Conservation (phyloP, 2,329 filamentous ascomycete genomes). For the Penicillium sp. region DNA sequence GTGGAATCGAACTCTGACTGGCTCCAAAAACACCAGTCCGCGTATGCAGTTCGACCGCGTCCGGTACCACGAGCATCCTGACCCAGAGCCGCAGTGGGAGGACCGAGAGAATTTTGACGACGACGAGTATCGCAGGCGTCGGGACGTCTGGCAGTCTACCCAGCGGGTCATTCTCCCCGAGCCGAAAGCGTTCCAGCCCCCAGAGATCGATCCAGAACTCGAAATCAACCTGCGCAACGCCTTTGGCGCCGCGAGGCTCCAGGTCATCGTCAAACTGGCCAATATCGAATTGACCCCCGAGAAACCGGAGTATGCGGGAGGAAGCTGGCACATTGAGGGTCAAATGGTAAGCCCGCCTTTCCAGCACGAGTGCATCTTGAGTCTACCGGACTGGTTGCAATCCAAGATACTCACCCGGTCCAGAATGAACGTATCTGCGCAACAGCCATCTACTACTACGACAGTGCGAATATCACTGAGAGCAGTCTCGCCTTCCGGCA, state of each 20-base stretch:
- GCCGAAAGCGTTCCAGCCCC: slow-evolving; percentile 9
- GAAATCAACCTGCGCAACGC: slow-evolving; percentile 21
- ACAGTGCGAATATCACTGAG: slow-evolving; percentile 58
- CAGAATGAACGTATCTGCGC: slow-evolving; percentile 61
- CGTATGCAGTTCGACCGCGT: background rate
- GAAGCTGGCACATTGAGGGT: slow-evolving; percentile 48
- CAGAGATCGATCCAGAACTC: background rate
- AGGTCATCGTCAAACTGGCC: slow-evolving; percentile 60
- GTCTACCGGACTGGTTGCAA: background rate
- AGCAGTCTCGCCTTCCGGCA: slow-evolving; percentile 52
- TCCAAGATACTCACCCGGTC: too few relatives aligned
- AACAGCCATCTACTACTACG: slow-evolving; percentile 63
- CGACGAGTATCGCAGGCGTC: background rate
- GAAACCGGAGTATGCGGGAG: slow-evolving; percentile 53
- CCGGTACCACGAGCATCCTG: slow-evolving; percentile 2
- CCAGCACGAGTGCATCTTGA: background rate
- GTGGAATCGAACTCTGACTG: slow-evolving; percentile 5
- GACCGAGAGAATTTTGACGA: background rate
- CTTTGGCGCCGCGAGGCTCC: slow-evolving; percentile 37
- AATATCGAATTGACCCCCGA: slow-evolving; percentile 60
- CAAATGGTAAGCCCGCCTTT: slow-evolving; percentile 19
- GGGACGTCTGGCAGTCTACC: background rate
- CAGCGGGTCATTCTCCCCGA: slow-evolving; percentile 13
- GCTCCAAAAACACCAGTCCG: background rate
- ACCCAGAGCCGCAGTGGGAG: background rate